Evolutionary conservation across 306 rosid genomes (phyloP), one percentile per base, ranked within the genome.

Genomic region (Acacia acuminata): DNA sequence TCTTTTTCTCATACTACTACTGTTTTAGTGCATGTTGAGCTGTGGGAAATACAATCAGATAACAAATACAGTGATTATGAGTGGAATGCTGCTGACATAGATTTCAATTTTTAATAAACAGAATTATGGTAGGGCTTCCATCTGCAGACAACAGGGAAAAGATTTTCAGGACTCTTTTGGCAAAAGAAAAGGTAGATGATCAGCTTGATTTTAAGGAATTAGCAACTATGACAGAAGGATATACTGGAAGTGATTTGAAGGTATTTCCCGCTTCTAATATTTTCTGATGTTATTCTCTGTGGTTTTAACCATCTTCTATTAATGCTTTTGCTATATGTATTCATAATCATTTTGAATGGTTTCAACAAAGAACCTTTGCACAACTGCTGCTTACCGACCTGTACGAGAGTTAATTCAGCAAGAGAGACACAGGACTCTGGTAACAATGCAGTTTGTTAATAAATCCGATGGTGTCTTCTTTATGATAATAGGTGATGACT

Each of bases 211-310:
- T 84, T 79, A 96, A 90, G 94, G 90, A 89, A 80, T 91, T 96
- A 3, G 94, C 97, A 79, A 87, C 84, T 65, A 84, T 94, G 89
- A 94, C 97, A 30, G 99, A 94, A 86, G 99, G 98, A 79, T 96
- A 87, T 72, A 90, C 92, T 65, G 99, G 99, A 86, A 96, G 99
- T 81, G 99, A 96, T 89, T 88, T 96, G 2, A 94, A 91, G 99
- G 99, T 94, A 50, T 58, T 74, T 67, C 22, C 16, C 3, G 5
- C 7, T n/a, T 70, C 0, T 70, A 34, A 8, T 65, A 19, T 58
- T 53, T 80, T 71, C 71, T 65, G 34, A 72, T 55, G 50, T 60
- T 61, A 42, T 68, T 67, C 32, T 61, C 44, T 5, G 20, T 58
- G 77, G 78, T 61, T 63, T 12, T 73, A 38, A 10, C 36, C 20